These are phyloP conservation scores for Tulasnella sp. DNA, from an alignment of 768 basidiomycete genomes.

Conservation along the genomic window DNA sequence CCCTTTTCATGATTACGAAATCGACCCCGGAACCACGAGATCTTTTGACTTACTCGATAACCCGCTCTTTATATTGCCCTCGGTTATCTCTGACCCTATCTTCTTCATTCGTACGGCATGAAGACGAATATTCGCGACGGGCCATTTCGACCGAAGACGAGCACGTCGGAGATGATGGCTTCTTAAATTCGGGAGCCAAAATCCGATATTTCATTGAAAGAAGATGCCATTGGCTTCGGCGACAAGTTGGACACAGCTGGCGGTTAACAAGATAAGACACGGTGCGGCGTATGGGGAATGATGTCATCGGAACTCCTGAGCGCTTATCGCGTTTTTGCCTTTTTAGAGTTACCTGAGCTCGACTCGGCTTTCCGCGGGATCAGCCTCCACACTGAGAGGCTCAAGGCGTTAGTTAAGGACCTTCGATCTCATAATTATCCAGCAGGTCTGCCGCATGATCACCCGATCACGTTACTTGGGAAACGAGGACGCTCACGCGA, in stretches of 20 bases:
- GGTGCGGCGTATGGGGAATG: slow-evolving; percentile 46
- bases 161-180: slow-evolving; percentile 90
- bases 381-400: slow-evolving; percentile 71
- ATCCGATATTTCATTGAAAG: slow-evolving; percentile 93
- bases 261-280: slow-evolving; percentile 95
- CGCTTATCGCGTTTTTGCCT: too few relatives aligned
- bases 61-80: too few relatives aligned
- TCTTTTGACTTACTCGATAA: too few relatives aligned
- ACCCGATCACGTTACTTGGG: not conserved
- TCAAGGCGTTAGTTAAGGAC: slow-evolving; percentile 68
- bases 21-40: too few relatives aligned
- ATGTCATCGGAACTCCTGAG: too few relatives aligned
- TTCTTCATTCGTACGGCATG: not conserved
- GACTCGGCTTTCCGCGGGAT: slow-evolving; percentile 76
- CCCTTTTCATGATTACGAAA: not conserved
- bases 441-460: slow-evolving; percentile 46
- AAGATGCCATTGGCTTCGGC: slow-evolving; percentile 66
- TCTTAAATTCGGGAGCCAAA: slow-evolving; percentile 87
- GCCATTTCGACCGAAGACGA: slow-evolving; percentile 43
- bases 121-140: slow-evolving; percentile 90
- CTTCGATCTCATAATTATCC: slow-evolving; percentile 83
- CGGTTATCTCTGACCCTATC: not conserved
- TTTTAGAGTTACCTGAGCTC: slow-evolving; percentile 70
- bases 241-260: slow-evolving; percentile 62
- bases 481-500: not conserved